Base-by-base conservation (phyloP, 805 yeast species). In the Candida xiaguanensis region DNA sequence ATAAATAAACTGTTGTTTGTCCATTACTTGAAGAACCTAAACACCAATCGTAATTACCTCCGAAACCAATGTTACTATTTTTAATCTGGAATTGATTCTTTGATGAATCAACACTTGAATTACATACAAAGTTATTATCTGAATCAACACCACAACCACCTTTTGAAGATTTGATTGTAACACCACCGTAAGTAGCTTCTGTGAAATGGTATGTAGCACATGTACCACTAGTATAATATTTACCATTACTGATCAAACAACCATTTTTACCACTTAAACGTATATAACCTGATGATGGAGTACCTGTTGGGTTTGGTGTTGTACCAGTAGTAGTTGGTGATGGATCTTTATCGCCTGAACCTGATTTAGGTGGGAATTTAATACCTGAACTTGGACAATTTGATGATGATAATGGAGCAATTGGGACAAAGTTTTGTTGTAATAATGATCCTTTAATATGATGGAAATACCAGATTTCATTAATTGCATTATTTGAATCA, bases 241-340 rank as follows among this genome's bases (percentile, higher is more conserved):
- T 75, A 3, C 99, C 99, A 52, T 78, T 85, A 44, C 85, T 77
- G 52, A 90, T 91, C 42, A 91, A 64, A 61, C 96, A 87, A 8
- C 95, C 96, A 4, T 59, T 46, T 42, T 80, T 74, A 30, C 64
- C 75, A 14, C 70, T 55, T 11, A 78, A 61, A 38, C 65, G 71
- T 33, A 85, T 53, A 50, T 59, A 68, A 8, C 69, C 67, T 7
- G 45, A 42, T 14, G 45, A 40, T 5, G 50, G 51, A 3, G 45
- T 39, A 13, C 45, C 44, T 2, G 47, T 46, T 9, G 49, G 44
- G 6, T 57, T 39, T 3, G 38, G 34, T 29, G 38, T 51, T n/a
- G 18, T 13, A 5, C 15, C 16, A 30, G 36, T 38, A 9, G 34
- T 38, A 20, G 40, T 38, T 29, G 26, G 13, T 14, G 39, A 7